A percentile compares a stretch with the other conserved stretches of the same genome.
Conservation (phyloP, 306 rosid species). For the Fagus sylvatica region DNA sequence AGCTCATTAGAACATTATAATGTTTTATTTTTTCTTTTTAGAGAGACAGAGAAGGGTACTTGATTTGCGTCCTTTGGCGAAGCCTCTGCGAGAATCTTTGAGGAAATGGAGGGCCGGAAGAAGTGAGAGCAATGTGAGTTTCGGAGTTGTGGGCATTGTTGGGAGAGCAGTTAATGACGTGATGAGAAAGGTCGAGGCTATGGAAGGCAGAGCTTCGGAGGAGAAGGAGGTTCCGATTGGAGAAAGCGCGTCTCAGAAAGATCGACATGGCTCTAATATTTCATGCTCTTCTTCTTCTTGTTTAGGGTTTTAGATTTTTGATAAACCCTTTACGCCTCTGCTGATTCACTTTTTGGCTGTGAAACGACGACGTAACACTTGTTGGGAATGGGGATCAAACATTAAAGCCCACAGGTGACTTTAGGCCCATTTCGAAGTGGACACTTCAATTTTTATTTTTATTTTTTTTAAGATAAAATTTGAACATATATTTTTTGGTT, state of each 20-base stretch:
- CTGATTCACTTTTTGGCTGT: not conserved
- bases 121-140: conserved; percentile 16
- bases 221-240: conserved; percentile 45
- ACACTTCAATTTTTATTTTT: no score
- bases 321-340: conserved; percentile 16
- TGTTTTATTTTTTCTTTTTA: not conserved
- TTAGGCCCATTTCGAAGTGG: no score
- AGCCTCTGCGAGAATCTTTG: conserved; percentile 66
- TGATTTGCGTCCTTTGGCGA: conserved; percentile 87
- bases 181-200: conserved; percentile 24
- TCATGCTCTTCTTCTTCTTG: not conserved
- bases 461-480: no score
- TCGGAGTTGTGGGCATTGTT: conserved; percentile 20
- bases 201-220: conserved; percentile 40
- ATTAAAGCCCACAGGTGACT: no score
- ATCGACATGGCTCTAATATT: conserved; percentile 47
- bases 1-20: not conserved
- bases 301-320: conserved; percentile 34
- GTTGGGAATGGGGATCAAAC: no score
- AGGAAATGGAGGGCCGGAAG: conserved; percentile 43
- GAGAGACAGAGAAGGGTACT: conserved; percentile 37
- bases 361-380: no score
- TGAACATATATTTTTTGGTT: no score
- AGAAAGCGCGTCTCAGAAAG: conserved; percentile 53
- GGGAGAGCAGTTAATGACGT: conserved; percentile 18